A percentile compares a stretch with the other conserved stretches of the same genome.
phyloP scores from a whole-genome alignment of 192 early-diverging fungal species.

The Coemansia biformis region DNA sequence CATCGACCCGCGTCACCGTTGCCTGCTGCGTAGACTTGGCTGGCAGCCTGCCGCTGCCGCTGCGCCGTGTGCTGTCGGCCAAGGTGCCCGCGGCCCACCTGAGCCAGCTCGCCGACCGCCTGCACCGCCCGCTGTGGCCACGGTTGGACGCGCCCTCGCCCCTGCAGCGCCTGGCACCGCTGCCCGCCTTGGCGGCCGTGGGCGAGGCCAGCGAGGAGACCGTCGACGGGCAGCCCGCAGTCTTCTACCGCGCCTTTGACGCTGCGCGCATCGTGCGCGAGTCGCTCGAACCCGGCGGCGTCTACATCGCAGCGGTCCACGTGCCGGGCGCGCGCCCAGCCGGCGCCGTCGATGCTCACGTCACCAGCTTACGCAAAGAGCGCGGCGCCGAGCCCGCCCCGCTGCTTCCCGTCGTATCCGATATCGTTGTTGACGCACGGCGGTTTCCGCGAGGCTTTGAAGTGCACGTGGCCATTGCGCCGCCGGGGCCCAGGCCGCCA shows the following conservation, averaged over 20 bases:
- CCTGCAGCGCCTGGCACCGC: not conserved
- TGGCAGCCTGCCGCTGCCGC: constrained; percentile 34
- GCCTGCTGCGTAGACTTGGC: constrained; percentile 35
- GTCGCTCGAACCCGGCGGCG: not conserved
- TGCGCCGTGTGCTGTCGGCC: constrained; percentile 33
- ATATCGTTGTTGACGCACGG: constrained; percentile 18
- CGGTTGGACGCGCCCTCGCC: constrained; percentile 16
- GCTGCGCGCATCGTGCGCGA: constrained; percentile 9
- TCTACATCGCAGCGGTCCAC: not conserved
- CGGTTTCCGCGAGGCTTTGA: constrained; percentile 25
- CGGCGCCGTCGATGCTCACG: not conserved
- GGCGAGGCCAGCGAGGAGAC: constrained; percentile 10
- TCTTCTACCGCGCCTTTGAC: constrained; percentile 20
- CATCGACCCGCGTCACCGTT: constrained; percentile 34
- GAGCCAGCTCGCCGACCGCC: constrained; percentile 8
- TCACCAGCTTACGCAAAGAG: constrained; percentile 33
- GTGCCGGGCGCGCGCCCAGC: not conserved
- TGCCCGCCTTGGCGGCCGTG: constrained; percentile 2
- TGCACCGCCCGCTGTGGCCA: constrained; percentile 11
- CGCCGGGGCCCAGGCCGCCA: constrained; percentile 10
- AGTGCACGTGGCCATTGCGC: constrained; percentile 4
- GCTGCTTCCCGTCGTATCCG: constrained; percentile 30
- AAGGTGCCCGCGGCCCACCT: constrained; percentile 17
- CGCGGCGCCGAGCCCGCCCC: constrained; percentile 3
- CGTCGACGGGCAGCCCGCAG: constrained; percentile 18